These are phyloP conservation scores for Phytophthora niederhauseri DNA, from an alignment of 352 stramenopile species.

Conservation along the genomic window DNA sequence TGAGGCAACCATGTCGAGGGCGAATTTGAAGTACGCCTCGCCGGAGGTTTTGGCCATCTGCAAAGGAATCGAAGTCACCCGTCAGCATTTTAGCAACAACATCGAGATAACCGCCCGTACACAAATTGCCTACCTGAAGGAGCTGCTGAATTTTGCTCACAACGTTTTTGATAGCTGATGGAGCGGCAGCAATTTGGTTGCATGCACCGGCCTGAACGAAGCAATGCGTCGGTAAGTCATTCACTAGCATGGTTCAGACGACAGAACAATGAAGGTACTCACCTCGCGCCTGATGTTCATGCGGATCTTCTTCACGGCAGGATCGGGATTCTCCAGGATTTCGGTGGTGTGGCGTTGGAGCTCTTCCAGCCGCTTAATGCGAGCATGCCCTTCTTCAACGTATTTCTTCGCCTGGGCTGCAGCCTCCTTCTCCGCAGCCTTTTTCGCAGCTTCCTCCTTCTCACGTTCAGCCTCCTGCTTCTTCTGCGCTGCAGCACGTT, in stretches of 20 bases:
- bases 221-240: neutral
- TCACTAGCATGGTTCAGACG: neutral
- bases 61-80: neutral
- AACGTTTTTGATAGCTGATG: slow-evolving; percentile 64
- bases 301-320: slow-evolving; percentile 64
- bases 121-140: slow-evolving; percentile 49
- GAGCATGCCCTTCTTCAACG: slow-evolving; percentile 46
- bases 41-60: slow-evolving; percentile 61
- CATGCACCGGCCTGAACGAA: slow-evolving; percentile 64
- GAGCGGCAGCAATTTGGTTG: slow-evolving; percentile 80
- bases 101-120: neutral
- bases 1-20: slow-evolving; percentile 69
- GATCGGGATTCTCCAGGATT: slow-evolving; percentile 58
- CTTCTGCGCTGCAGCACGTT: slow-evolving; percentile 34
- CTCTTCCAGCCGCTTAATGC: slow-evolving; percentile 53
- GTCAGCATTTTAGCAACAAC: neutral
- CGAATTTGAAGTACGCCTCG: slow-evolving; percentile 72
- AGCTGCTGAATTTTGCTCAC: slow-evolving; percentile 75
- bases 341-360: slow-evolving; percentile 51
- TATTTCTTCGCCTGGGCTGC: slow-evolving; percentile 48
- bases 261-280: neutral
- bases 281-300: slow-evolving; percentile 77
- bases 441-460: slow-evolving; percentile 44
- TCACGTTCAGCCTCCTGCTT: slow-evolving; percentile 41
- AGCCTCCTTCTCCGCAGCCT: slow-evolving; percentile 39